Evolutionary conservation across 75 land plant genomes (phyloP), one percentile per base, ranked within the genome.

Genomic region (Sequoia sempervirens): DNA sequence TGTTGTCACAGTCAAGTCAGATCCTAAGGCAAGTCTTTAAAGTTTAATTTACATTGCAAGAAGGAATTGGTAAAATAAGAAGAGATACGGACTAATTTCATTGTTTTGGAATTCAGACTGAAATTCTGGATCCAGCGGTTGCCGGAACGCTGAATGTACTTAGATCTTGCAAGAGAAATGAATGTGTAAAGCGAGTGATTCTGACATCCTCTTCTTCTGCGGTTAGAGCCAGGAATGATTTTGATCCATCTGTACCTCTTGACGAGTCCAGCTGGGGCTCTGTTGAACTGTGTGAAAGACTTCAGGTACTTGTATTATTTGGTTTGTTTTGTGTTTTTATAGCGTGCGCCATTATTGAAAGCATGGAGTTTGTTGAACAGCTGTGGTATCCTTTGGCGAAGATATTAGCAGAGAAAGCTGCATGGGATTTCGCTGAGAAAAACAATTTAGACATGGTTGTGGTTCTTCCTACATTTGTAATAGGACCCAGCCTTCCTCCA

Each of bases 251-350:
- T 43, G 75, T 84, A 5, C 87, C 89, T 36, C 84, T 98, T 75
- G 99, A 96, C 82, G 99, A 96, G 84, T 86, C 90, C 20, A 86
- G 86, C 36, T 98, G 99, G 99, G 95, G 95, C 85, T 92, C 90
- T 5, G 83, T 80, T 9, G 93, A 92, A 23, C 90, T 95, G 52
- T 98, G 99, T 75, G 84, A 88, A 72, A 87, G 43, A 82, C 75
- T 88, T 8, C 79, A 93, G 93, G 96, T 93, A 74, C 43, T 50
- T 54, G 8, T 69, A 30, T 69, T 69, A 61, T 20, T 5, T 0
- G 12, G n/a, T n/a, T n/a, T n/a, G n/a, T n/a, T n/a, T n/a, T n/a
- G n/a, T n/a, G n/a, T n/a, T n/a, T n/a, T n/a, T n/a, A n/a, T n/a
- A n/a, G n/a, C 9, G 9, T 66, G 23, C 40, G 13, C 20, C 15